phyloP scores from a whole-genome alignment of 208 protist species.

The Lotmaria passim region DNA sequence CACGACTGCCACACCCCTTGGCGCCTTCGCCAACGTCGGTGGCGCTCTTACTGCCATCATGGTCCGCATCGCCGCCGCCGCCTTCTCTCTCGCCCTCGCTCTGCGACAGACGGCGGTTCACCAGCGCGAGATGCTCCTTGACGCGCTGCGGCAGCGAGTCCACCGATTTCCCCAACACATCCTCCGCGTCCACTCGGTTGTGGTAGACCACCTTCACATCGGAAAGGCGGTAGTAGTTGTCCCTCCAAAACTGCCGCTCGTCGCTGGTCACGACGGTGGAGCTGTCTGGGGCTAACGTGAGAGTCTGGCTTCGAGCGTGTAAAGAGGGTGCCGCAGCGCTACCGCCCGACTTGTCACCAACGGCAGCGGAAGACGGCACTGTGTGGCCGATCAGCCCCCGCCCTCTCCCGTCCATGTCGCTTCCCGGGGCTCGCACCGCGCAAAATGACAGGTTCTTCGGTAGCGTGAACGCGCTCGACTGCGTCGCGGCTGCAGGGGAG shows the following conservation, averaged over 20 bases:
- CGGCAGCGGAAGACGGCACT: slow-evolving; percentile 1
- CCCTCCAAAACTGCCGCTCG: slow-evolving; percentile 81
- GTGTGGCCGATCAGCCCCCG: slow-evolving; percentile 24
- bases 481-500: not conserved
- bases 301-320: slow-evolving; percentile 18
- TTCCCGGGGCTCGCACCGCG: slow-evolving; percentile 9
- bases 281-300: slow-evolving; percentile 25
- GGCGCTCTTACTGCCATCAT: too few relatives aligned
- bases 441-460: slow-evolving; percentile 42
- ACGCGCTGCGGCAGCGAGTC: slow-evolving; percentile 40
- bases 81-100: slow-evolving; percentile 18
- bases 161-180: slow-evolving; percentile 37
- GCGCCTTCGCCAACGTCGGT: slow-evolving; percentile 4
- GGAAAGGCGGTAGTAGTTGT: slow-evolving; percentile 75
- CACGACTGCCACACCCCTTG: not conserved
- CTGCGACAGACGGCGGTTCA: slow-evolving; percentile 33
- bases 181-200: slow-evolving; percentile 67
- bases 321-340: not conserved
- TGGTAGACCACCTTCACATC: slow-evolving; percentile 72
- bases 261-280: slow-evolving; percentile 56
- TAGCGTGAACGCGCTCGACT: not conserved
- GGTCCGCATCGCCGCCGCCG: slow-evolving; percentile 5
- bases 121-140: slow-evolving; percentile 47
- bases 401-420: not conserved
- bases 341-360: slow-evolving; percentile 2